Base-by-base conservation (phyloP, 495 filamentous ascomycete genomes). In the Xylaria nigripes region DNA sequence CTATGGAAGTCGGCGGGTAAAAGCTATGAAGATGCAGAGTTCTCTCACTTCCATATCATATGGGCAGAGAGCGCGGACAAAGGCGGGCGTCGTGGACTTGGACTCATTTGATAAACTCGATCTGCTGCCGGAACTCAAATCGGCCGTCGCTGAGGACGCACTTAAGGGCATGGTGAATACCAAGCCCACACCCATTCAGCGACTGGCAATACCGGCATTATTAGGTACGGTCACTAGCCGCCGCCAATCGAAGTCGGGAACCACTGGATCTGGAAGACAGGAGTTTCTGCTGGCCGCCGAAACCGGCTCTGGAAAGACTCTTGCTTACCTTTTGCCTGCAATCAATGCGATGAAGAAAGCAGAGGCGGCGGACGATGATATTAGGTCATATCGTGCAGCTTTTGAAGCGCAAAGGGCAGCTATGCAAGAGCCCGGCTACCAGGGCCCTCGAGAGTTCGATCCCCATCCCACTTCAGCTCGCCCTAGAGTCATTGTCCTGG, bases 21-120 rank as follows among this genome's bases (percentile, higher is more conserved):
- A 94, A 66, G 92, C 93, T 7, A 74, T 98, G 69, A 97, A 93
- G 72, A 98, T 98, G 93, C 90, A 93, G 66, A 83, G 84, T 42
- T 74, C 86, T 0, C 70, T 98, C 50, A 70, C 83, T 8, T 77
- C 82, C 6, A 73, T 97, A 21, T 76, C 87, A 1, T 96, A 95
- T 63, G 78, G 80, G 19, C 76, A 83, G 50, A 77, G 92, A 45
- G 70, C 74, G 4, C 74, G 74, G 13, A 77, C 90, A 60, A 96
- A 92, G 71, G 73, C 75, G 34, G 73, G 72, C 54, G 84, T 97
- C 50, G 68, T 77, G 56, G 74, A 83, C 29, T 67, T 88, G 22
- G 84, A 86, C 30, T 83, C 79, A 47, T 98, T 98, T 67, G 81
- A 89, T 25, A 74, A 87, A 49, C 90, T 98, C 57, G 69, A 81